Evolutionary conservation across 1,139 yeast genomes (phyloP).

Genomic region (Yamadazyma conglobata): DNA sequence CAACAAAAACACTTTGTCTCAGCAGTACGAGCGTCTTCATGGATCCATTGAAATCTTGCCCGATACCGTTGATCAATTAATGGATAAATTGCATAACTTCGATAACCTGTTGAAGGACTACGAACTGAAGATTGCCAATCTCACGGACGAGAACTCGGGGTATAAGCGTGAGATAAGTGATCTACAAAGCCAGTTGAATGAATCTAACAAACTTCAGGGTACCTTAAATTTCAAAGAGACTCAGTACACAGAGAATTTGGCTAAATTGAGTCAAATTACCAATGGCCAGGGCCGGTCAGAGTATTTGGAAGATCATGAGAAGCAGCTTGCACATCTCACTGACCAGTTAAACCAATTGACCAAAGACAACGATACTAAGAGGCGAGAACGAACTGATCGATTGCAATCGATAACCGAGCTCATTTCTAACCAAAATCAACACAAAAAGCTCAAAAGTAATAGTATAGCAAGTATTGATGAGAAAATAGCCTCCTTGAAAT

Average conservation of each 20-base stretch:
- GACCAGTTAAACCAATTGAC: constrained; percentile 1
- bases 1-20: constrained; percentile 40
- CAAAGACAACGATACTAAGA: constrained; percentile 10
- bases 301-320: constrained; percentile 3
- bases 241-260: constrained; percentile 18
- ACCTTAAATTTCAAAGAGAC: constrained; percentile 49
- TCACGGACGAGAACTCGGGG: constrained; percentile 12
- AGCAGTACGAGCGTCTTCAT: constrained; percentile 48
- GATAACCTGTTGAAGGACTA: constrained; percentile 41
- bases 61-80: constrained; percentile 50
- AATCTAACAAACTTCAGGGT: constrained; percentile 52
- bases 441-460: constrained; percentile 10
- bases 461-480: constrained; percentile 13
- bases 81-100: constrained; percentile 52
- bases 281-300: constrained; percentile 10
- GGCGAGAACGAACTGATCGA: constrained; percentile 13
- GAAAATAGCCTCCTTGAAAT: constrained; percentile 32
- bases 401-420: constrained; percentile 11
- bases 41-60: constrained; percentile 44
- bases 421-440: constrained; percentile 11
- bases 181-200: constrained; percentile 35
- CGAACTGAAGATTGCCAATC: constrained; percentile 21
- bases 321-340: constrained; percentile 5
- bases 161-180: constrained; percentile 17
- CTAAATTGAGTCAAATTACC: constrained; percentile 11